Evolutionary conservation across 352 stramenopile genomes (phyloP).

Genomic region (Pythium dissotocum): DNA sequence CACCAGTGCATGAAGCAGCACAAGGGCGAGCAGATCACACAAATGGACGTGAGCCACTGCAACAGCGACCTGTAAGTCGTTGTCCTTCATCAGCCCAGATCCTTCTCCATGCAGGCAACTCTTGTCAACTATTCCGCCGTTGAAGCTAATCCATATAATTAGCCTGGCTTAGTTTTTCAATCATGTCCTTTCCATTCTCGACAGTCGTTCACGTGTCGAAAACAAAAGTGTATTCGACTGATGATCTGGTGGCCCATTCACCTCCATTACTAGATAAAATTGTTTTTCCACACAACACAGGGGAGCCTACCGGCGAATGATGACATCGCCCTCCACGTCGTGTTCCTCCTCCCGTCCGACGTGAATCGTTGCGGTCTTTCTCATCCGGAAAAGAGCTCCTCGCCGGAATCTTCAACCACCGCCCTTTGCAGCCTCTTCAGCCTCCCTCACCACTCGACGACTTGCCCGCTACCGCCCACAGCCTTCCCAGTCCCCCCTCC

Average conservation of each 20-base stretch:
- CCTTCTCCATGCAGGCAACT: no score
- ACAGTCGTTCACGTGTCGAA: background rate
- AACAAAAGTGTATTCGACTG: no score
- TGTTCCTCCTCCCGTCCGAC: constrained; percentile 17
- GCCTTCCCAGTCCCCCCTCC: background rate
- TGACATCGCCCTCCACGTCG: constrained; percentile 23
- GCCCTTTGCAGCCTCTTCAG: background rate
- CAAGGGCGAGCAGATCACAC: constrained; percentile 32
- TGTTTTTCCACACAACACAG: constrained; percentile 9
- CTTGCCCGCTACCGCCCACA: background rate
- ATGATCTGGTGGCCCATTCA: constrained; percentile 7
- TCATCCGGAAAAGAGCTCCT: background rate
- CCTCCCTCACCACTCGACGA: constrained; percentile 9
- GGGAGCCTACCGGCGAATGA: constrained; percentile 1
- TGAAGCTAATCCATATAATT: no score
- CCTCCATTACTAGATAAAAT: constrained; percentile 12
- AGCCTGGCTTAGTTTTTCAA: no score
- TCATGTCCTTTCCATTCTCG: background rate
- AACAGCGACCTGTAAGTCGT: background rate
- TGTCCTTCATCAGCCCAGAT: no score
- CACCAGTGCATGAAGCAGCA: constrained; percentile 48
- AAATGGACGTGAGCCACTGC: constrained; percentile 39
- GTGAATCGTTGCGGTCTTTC: constrained; percentile 15
- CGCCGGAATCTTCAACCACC: constrained; percentile 15
- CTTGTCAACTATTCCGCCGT: background rate